Conservation (phyloP, 768 basidiomycete genomes). For the Amanita thiersii region DNA sequence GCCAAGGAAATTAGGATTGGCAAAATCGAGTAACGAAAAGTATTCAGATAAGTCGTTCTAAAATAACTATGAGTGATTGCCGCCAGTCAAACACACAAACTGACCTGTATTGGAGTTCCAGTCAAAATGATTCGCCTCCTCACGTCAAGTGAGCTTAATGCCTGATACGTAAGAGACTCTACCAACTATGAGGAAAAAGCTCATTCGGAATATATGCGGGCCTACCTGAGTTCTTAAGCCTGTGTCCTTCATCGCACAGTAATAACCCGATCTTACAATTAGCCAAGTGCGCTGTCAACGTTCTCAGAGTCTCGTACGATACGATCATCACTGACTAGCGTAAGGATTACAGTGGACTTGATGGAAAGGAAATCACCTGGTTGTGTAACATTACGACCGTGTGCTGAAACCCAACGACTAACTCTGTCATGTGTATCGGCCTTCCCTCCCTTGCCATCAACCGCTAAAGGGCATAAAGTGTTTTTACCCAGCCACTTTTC, state of each 20-base stretch:
- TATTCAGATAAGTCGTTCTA: slow-evolving; percentile 94
- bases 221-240: slow-evolving; percentile 89
- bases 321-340: slow-evolving; percentile 96
- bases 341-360: background rate
- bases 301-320: slow-evolving; percentile 92
- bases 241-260: slow-evolving; percentile 96
- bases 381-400: slow-evolving; percentile 83
- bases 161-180: slow-evolving; percentile 86
- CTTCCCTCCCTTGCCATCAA: slow-evolving; percentile 91
- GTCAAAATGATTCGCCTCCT: slow-evolving; percentile 89
- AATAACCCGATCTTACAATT: slow-evolving; percentile 81
- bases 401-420: slow-evolving; percentile 82
- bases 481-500: slow-evolving; percentile 95
- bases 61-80: background rate
- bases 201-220: background rate
- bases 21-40: slow-evolving; percentile 88
- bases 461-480: slow-evolving; percentile 71
- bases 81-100: too few species aligned
- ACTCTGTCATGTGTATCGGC: slow-evolving; percentile 73
- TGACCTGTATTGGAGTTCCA: slow-evolving; percentile 86
- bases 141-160: slow-evolving; percentile 76
- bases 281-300: slow-evolving; percentile 66
- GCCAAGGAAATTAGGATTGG: slow-evolving; percentile 86
- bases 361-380: slow-evolving; percentile 50
- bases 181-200: slow-evolving; percentile 3